These are phyloP conservation scores for Paramecium pentaurelia DNA, from an alignment of 73 alveolate species.

Conservation along the genomic window DNA sequence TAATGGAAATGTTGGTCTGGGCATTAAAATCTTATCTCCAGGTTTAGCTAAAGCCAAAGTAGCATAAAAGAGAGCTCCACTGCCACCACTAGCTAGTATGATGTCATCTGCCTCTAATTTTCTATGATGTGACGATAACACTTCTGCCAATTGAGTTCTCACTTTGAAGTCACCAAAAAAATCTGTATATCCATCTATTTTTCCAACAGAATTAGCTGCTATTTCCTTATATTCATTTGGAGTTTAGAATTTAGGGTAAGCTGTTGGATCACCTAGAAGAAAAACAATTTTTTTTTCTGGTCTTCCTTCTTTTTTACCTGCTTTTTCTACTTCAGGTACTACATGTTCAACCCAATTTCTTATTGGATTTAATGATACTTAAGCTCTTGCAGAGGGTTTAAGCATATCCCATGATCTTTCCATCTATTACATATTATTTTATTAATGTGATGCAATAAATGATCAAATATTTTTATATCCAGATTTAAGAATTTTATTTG, in stretches of 20 bases:
- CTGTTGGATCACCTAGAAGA: constrained; percentile 59
- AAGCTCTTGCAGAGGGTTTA: constrained; percentile 48
- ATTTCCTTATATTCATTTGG: constrained; percentile 26
- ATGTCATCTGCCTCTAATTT: constrained; percentile 29
- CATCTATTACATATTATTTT: not conserved
- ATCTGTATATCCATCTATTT: constrained; percentile 61
- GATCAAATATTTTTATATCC: not conserved
- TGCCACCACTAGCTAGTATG: constrained; percentile 49
- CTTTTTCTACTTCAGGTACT: constrained; percentile 43
- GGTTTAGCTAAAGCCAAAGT: constrained; percentile 31
- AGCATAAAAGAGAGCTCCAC: constrained; percentile 45
- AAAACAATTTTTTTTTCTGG: constrained; percentile 48
- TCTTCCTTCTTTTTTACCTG: constrained; percentile 1
- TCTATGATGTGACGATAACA: not conserved
- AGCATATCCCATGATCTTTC: constrained; percentile 31
- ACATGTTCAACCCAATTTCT: constrained; percentile 57
- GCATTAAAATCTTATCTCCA: constrained; percentile 56
- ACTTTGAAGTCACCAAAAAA: constrained; percentile 35
- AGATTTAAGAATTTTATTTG: not conserved
- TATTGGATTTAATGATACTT: constrained; percentile 52
- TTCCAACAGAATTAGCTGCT: constrained; percentile 49
- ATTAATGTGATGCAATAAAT: constrained; percentile 24
- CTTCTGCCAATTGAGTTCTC: constrained; percentile 10
- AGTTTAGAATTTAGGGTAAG: constrained; percentile 43
- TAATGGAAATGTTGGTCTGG: constrained; percentile 57